Percentiles rank a stretch among this genome's conserved stretches.
phyloP scores from a whole-genome alignment of 2,329 filamentous ascomycete genomes.

The Tolypocladium pustulatum region DNA sequence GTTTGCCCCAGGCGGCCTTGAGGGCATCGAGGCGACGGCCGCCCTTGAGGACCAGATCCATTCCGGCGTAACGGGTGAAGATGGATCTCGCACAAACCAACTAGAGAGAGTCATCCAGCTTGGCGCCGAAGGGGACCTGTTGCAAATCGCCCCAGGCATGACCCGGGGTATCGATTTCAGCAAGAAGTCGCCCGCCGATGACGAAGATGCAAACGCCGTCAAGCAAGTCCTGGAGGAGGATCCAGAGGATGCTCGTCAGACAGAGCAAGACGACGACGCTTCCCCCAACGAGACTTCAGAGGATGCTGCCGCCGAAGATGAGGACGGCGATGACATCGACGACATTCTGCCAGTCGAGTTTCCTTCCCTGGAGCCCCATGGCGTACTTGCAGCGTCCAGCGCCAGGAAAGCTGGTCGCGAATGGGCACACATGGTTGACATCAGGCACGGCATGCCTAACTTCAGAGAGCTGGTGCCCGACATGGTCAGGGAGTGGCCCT shows the following conservation, averaged over 20 bases:
- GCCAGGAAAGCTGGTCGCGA: slow-evolving; percentile 68
- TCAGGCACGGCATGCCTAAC: slow-evolving; percentile 87
- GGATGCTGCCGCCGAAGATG: slow-evolving; percentile 22
- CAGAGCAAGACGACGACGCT: slow-evolving; percentile 17
- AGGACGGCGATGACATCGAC: slow-evolving; percentile 62
- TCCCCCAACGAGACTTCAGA: slow-evolving; percentile 11
- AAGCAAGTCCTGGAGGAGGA: slow-evolving; percentile 49
- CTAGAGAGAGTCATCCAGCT: slow-evolving; percentile 84
- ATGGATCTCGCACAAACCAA: slow-evolving; percentile 37
- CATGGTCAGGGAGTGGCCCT: slow-evolving; percentile 93
- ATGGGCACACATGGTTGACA: slow-evolving; percentile 98
- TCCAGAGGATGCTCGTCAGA: slow-evolving; percentile 27
- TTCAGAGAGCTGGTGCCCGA: slow-evolving; percentile 89
- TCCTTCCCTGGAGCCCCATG: slow-evolving; percentile 76
- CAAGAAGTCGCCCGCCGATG: slow-evolving; percentile 42
- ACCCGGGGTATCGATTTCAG: slow-evolving; percentile 64
- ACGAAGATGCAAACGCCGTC: slow-evolving; percentile 58
- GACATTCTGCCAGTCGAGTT: slow-evolving; percentile 85
- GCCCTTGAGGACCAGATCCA: slow-evolving; percentile 70
- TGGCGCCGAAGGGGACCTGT: slow-evolving; percentile 61
- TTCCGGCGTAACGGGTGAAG: slow-evolving; percentile 33
- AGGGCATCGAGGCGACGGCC: slow-evolving; percentile 75
- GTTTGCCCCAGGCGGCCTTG: slow-evolving; percentile 82
- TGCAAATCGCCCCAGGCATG: slow-evolving; percentile 77
- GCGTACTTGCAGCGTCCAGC: slow-evolving; percentile 60